A percentile compares a stretch with the other conserved stretches of the same genome.
Conservation (phyloP, 2,329 filamentous ascomycete species). For the Fusarium sp. region DNA sequence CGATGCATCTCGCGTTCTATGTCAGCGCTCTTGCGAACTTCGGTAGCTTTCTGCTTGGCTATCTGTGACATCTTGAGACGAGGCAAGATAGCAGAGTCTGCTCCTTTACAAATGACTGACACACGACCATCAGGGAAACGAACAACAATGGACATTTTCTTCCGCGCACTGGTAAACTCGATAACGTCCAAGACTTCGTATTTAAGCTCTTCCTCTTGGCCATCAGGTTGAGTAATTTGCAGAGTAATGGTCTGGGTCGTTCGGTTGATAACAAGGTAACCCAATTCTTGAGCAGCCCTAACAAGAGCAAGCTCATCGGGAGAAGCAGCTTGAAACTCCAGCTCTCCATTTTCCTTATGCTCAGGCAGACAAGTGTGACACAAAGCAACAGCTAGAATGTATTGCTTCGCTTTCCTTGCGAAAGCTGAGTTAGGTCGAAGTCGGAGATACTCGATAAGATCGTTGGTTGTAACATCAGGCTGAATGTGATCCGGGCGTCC, state of each 20-base stretch:
- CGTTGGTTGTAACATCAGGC: constrained; percentile 73
- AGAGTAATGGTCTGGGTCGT: constrained; percentile 77
- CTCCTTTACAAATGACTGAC: constrained; percentile 90
- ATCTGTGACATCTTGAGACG: constrained; percentile 79
- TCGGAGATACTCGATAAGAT: constrained; percentile 83
- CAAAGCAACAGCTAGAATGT: constrained; percentile 85
- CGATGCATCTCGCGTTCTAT: constrained; percentile 68
- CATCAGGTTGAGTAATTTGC: constrained; percentile 56
- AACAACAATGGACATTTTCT: constrained; percentile 90
- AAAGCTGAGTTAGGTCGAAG: constrained; percentile 81
- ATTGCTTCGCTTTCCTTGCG: constrained; percentile 82
- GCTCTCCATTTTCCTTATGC: constrained; percentile 71
- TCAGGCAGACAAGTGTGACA: constrained; percentile 95
- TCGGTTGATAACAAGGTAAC: constrained; percentile 81
- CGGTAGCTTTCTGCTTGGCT: constrained; percentile 80
- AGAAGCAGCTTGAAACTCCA: constrained; percentile 89
- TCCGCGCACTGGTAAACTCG: constrained; percentile 89
- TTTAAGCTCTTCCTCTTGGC: constrained; percentile 64
- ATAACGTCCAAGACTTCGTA: constrained; percentile 90
- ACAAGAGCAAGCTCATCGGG: constrained; percentile 92
- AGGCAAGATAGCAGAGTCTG: constrained; percentile 85
- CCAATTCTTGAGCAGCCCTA: constrained; percentile 85
- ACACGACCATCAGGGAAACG: constrained; percentile 87
- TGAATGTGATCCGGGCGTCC: constrained; percentile 64
- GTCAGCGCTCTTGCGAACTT: constrained; percentile 73